These are phyloP conservation scores for Phanerodontia chrysosporium DNA, from an alignment of 768 basidiomycete genomes.

Conservation along the genomic window DNA sequence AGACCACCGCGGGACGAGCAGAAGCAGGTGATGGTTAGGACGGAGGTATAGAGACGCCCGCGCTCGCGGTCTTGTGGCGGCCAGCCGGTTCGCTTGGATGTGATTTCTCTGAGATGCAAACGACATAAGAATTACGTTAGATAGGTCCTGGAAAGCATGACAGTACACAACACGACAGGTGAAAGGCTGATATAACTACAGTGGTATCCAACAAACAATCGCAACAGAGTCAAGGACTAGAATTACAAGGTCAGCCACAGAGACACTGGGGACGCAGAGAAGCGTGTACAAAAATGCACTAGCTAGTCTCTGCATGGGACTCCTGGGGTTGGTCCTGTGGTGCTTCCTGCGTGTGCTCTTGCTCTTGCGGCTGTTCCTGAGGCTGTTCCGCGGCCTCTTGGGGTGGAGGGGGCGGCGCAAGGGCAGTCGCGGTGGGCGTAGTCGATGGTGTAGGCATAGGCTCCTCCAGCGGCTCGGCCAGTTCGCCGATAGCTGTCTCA, in stretches of 20 bases:
- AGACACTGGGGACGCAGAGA: not conserved
- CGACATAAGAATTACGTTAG: not conserved
- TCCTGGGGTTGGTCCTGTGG: not conserved
- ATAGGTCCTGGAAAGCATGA: not conserved
- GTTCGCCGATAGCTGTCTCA: slow-evolving; percentile 44
- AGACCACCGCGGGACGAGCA: not conserved
- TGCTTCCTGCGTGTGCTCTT: not conserved
- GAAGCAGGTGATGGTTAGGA: not conserved
- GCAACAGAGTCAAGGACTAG: not conserved
- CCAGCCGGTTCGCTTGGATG: too few relatives aligned
- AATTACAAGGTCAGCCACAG: not conserved
- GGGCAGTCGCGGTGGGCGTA: not conserved
- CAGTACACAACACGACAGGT: not conserved
- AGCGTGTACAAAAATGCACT: not conserved
- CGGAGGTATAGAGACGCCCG: not conserved
- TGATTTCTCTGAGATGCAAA: too few relatives aligned
- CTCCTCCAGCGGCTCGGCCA: slow-evolving; percentile 9
- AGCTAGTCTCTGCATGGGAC: not conserved
- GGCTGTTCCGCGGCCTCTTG: not conserved
- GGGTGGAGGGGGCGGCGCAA: not conserved
- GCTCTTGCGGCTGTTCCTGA: not conserved
- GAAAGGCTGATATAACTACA: slow-evolving; percentile 1
- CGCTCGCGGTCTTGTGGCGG: not conserved
- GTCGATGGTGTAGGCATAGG: not conserved
- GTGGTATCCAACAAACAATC: slow-evolving; percentile 5